Conservation (phyloP, 2,329 filamentous ascomycete genomes). For the Nemania sp. region DNA sequence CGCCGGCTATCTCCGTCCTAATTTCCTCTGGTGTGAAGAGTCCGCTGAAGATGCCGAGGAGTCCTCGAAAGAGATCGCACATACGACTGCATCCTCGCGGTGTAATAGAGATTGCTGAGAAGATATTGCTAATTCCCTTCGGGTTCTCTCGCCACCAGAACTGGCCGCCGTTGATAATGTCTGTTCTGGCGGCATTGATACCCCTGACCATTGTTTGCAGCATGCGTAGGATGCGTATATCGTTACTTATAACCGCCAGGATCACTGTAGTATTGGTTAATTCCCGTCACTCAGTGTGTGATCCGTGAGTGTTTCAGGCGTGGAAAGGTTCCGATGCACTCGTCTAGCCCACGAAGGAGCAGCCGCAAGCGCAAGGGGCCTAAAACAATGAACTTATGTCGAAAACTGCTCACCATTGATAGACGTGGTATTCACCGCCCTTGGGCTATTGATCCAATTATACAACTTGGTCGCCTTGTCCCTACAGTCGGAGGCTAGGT, state of each 20-base stretch:
- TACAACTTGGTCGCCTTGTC: constrained; percentile 35
- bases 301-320: not conserved
- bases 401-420: constrained; percentile 28
- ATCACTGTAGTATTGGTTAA: constrained; percentile 27
- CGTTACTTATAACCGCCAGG: constrained; percentile 43
- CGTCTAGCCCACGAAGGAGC: not conserved
- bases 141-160: constrained; percentile 51
- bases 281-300: not conserved
- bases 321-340: too few species aligned
- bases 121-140: constrained; percentile 51
- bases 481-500: constrained; percentile 32
- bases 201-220: constrained; percentile 43
- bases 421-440: constrained; percentile 24
- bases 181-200: constrained; percentile 42
- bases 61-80: constrained; percentile 44
- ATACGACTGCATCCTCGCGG: constrained; percentile 41
- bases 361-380: not conserved
- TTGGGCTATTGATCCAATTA: constrained; percentile 26
- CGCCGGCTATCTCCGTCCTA: constrained; percentile 4
- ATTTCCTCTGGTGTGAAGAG: constrained; percentile 45
- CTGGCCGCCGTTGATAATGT: constrained; percentile 49
- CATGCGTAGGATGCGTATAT: constrained; percentile 31
- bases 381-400: not conserved
- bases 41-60: constrained; percentile 48
- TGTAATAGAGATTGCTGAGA: constrained; percentile 50